Evolutionary conservation across 2,329 filamentous ascomycete species (phyloP).

Genomic region (Claviceps pusilla): DNA sequence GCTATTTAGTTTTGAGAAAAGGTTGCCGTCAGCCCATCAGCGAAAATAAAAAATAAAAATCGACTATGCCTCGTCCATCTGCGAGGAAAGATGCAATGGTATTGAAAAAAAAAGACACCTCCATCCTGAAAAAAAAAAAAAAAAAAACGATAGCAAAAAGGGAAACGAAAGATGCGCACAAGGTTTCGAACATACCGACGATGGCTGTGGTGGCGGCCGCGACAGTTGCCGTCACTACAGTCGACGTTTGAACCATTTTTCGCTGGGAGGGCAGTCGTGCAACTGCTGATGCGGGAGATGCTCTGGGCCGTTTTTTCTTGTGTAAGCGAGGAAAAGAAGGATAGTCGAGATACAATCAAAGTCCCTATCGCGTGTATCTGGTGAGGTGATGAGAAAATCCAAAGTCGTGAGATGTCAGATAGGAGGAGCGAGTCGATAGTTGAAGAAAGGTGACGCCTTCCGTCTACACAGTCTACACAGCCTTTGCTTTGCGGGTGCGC

Average conservation of each 20-base stretch:
- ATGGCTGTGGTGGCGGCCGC: conserved; percentile 45
- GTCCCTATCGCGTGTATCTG: neutral
- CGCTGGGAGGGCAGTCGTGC: neutral
- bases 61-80: neutral
- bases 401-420: neutral
- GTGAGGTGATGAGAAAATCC: neutral
- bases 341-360: neutral
- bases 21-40: neutral
- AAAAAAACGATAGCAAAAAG: neutral
- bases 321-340: neutral
- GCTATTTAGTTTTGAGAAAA: conserved; percentile 22
- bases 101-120: neutral
- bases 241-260: conserved; percentile 34
- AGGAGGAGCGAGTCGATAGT: neutral
- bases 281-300: conserved; percentile 2
- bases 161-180: neutral
- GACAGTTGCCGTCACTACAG: conserved; percentile 45
- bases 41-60: neutral
- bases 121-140: neutral
- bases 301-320: neutral
- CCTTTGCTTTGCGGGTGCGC: neutral
- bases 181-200: conserved; percentile 32
- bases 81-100: neutral
- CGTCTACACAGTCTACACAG: neutral
- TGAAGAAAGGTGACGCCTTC: neutral